Evolutionary conservation across 495 filamentous ascomycete genomes (phyloP).

Genomic region (Xylaria sp.): DNA sequence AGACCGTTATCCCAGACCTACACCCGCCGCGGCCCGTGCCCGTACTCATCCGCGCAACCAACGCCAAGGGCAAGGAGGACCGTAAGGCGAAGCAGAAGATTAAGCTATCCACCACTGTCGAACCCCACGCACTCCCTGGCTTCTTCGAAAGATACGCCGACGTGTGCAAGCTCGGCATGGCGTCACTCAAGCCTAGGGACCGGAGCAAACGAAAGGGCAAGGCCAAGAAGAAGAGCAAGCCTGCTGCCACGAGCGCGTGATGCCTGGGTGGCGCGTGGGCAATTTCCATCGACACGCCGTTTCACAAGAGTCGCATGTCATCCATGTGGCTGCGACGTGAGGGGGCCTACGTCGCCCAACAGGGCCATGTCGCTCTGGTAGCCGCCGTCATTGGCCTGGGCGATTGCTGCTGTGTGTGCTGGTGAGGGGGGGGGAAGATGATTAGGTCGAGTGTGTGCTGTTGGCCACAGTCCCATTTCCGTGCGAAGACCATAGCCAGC

Average conservation of each 20-base stretch:
- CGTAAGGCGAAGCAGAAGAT: constrained; percentile 60
- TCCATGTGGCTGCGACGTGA: not conserved
- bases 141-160: constrained; percentile 94
- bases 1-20: constrained; percentile 58
- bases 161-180: constrained; percentile 87
- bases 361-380: not conserved
- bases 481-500: not conserved
- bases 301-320: not conserved
- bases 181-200: constrained; percentile 87
- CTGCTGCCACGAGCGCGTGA: constrained; percentile 31
- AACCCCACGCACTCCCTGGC: constrained; percentile 72
- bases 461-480: not conserved
- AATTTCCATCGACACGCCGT: not conserved
- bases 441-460: not conserved
- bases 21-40: constrained; percentile 64
- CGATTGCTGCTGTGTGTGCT: not conserved
- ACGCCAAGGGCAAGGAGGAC: constrained; percentile 67
- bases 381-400: not conserved
- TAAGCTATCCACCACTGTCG: constrained; percentile 85
- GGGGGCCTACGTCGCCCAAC: not conserved
- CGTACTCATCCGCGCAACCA: constrained; percentile 83
- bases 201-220: constrained; percentile 82
- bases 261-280: not conserved
- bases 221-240: constrained; percentile 75
- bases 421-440: not conserved